Base-by-base conservation (phyloP, 1,284 basidiomycete genomes). In the Microbotryomycetes sp. region DNA sequence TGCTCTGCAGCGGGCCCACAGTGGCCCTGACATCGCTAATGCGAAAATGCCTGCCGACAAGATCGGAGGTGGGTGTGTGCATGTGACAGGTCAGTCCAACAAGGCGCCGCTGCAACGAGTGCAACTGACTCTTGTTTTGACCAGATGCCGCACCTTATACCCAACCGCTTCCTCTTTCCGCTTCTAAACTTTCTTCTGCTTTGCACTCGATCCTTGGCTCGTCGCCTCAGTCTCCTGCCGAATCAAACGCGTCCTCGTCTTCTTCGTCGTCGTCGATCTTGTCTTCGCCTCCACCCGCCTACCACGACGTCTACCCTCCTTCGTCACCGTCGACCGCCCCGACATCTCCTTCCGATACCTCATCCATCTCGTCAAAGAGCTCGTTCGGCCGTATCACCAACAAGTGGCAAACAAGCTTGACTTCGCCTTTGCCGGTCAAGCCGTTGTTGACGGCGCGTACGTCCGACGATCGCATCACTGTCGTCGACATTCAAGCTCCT, bases 11-110 rank as follows among this genome's bases (percentile, higher is more conserved):
- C 62, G 59, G 45, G 18, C 56, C 56, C 53, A 60, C 52, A 41
- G 59, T 52, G 53, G 60, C 57, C 63, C 63, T 65, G 63, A 65
- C 63, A 54, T 59, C 59, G 63, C 59, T 54, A 65, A 52, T 45
- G 26, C 45, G 54, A 48, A 52, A 65, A 57, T 53, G 46, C 59
- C 56, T 54, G 50, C 59, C 46, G 35, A 31, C 47, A 49, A 54
- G 52, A 52, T 52, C 56, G 60, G 58, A 52, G 47, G 29, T 54
- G 53, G 35, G 35, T 41, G 35, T 18, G 18, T 41, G 35, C 35
- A 41, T 41, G 35, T 41, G 35, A 41, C 11, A 41, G 35, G 35
- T 41, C 35, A 41, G 35, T 41, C 35, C n/a, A n/a, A n/a, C n/a
- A n/a, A n/a, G n/a, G n/a, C n/a, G n/a, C n/a, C n/a, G n/a, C n/a